Conservation (phyloP, 2,329 filamentous ascomycete genomes). For the Ceratocystis papillata region DNA sequence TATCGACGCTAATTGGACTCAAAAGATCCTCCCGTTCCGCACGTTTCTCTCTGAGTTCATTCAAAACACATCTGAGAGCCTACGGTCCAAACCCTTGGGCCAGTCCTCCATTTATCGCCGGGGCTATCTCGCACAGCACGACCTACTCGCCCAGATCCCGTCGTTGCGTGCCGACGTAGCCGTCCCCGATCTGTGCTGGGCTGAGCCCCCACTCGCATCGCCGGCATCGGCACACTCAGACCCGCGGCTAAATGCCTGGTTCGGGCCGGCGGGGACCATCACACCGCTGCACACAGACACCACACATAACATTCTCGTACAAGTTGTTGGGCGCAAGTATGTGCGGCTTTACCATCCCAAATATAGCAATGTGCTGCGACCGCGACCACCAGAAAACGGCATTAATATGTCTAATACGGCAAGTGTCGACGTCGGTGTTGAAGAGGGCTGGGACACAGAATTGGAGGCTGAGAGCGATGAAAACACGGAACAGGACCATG, state of each 20-base stretch:
- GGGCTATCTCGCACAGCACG: slow-evolving; percentile 86
- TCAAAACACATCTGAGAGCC: slow-evolving; percentile 24
- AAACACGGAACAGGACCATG: slow-evolving; percentile 32
- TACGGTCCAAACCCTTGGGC: background rate
- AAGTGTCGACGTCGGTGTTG: slow-evolving; percentile 58
- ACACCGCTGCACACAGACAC: slow-evolving; percentile 89
- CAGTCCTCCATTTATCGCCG: slow-evolving; percentile 30
- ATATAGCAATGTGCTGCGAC: slow-evolving; percentile 48
- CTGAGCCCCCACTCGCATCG: slow-evolving; percentile 49
- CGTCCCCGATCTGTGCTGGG: slow-evolving; percentile 77
- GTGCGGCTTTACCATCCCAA: slow-evolving; percentile 71
- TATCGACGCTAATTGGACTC: slow-evolving; percentile 73
- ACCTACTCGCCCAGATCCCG: slow-evolving; percentile 75
- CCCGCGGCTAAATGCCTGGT: slow-evolving; percentile 80
- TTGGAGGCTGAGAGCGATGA: slow-evolving; percentile 26
- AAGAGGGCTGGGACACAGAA: slow-evolving; percentile 48
- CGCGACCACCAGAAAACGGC: slow-evolving; percentile 52
- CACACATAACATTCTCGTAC: slow-evolving; percentile 83
- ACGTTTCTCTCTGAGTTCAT: slow-evolving; percentile 59
- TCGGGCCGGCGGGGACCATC: slow-evolving; percentile 77
- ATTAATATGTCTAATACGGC: slow-evolving; percentile 94
- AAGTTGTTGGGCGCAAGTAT: slow-evolving; percentile 86
- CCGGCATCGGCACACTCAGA: slow-evolving; percentile 34
- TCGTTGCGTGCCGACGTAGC: slow-evolving; percentile 61
- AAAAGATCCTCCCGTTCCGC: slow-evolving; percentile 64